Evolutionary conservation across 352 stramenopile genomes (phyloP).

Genomic region (Hyaloperonospora brassicae): DNA sequence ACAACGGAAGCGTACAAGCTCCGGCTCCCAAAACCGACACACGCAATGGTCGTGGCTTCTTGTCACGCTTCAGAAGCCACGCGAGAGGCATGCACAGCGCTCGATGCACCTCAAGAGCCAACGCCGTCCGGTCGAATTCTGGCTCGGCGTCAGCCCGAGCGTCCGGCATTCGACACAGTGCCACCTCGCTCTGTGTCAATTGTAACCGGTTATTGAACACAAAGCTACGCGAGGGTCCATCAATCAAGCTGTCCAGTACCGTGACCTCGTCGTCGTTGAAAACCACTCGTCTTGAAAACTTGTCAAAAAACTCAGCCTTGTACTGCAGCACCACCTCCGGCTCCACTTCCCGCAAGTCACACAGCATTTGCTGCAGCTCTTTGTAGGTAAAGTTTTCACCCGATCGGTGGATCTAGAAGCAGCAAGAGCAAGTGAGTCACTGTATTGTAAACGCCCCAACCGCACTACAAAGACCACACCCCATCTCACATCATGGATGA

Average conservation of each 20-base stretch:
- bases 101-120: slow-evolving; percentile 66
- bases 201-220: slow-evolving; percentile 69
- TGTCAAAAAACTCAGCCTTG: slow-evolving; percentile 45
- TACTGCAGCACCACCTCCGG: slow-evolving; percentile 44
- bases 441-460: no score
- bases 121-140: slow-evolving; percentile 32
- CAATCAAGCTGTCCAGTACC: slow-evolving; percentile 54
- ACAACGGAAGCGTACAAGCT: slow-evolving; percentile 46
- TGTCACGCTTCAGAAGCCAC: slow-evolving; percentile 12
- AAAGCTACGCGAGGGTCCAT: slow-evolving; percentile 47
- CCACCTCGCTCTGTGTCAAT: slow-evolving; percentile 67
- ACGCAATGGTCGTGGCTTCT: slow-evolving; percentile 9
- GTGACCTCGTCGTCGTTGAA: slow-evolving; percentile 44
- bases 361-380: slow-evolving; percentile 50
- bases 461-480: background rate
- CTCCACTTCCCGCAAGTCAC: slow-evolving; percentile 53
- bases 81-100: slow-evolving; percentile 41
- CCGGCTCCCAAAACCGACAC: slow-evolving; percentile 51
- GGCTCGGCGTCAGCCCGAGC: slow-evolving; percentile 3
- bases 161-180: slow-evolving; percentile 17
- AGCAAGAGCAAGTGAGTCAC: background rate
- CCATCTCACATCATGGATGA: slow-evolving; percentile 55
- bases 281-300: slow-evolving; percentile 48
- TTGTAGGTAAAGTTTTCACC: slow-evolving; percentile 70
- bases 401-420: slow-evolving; percentile 47